Percentiles rank a stretch among this genome's conserved stretches.
Conservation (phyloP, 768 basidiomycete species). For the Macrolepiota dolichaula region DNA sequence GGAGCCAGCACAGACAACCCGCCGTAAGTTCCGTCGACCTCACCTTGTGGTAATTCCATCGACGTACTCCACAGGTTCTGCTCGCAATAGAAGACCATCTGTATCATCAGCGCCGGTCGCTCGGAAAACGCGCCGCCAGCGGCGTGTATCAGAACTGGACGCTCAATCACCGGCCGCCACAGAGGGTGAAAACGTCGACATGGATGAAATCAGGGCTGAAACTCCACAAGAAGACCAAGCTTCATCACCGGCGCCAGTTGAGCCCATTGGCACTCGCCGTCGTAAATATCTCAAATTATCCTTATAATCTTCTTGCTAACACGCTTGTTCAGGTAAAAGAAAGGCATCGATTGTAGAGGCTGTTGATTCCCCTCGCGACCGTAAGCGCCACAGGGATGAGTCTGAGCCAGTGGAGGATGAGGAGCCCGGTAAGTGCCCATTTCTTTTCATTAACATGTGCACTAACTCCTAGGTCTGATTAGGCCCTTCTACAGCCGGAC, state of each 20-base stretch:
- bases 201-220: constrained; percentile 24
- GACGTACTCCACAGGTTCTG: constrained; percentile 28
- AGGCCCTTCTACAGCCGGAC: constrained; percentile 9
- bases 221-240: constrained; percentile 29
- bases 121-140: constrained; percentile 27
- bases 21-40: constrained; percentile 26
- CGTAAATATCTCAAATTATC: constrained; percentile 23
- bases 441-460: constrained; percentile 4
- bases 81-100: constrained; percentile 35
- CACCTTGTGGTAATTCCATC: not conserved
- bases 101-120: constrained; percentile 27
- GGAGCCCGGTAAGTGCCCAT: constrained; percentile 40
- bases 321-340: constrained; percentile 49
- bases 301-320: not conserved
- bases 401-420: constrained; percentile 68
- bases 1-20: constrained; percentile 29
- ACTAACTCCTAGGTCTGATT: not conserved
- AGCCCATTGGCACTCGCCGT: constrained; percentile 21
- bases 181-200: constrained; percentile 23
- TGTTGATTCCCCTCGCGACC: constrained; percentile 45
- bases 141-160: constrained; percentile 24
- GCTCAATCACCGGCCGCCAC: constrained; percentile 19
- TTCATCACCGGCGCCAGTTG: constrained; percentile 24
- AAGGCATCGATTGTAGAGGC: constrained; percentile 55
- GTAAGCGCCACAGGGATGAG: constrained; percentile 61